Base-by-base conservation (phyloP, 164 flowering plant genomes). In the Aristolochia californica region DNA sequence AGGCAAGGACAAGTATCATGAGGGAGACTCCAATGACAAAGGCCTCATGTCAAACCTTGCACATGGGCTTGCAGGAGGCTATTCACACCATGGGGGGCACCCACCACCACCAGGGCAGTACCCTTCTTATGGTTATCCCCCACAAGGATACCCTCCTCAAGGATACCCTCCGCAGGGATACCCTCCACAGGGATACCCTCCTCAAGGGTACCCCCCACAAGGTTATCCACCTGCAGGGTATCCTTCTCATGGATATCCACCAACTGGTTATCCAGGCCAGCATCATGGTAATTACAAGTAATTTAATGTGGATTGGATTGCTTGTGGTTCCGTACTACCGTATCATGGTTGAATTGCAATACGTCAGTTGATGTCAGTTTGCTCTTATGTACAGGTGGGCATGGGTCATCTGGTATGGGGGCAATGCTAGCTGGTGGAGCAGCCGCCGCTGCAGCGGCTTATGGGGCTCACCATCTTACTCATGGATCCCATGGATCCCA, bases 341-440 rank as follows among this genome's bases (percentile, higher is more conserved):
- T n/a, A n/a, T n/a, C n/a, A n/a, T n/a, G n/a, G n/a, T n/a, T n/a
- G n/a, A n/a, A n/a, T n/a, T n/a, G n/a, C n/a, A n/a, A n/a, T n/a
- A n/a, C n/a, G n/a, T n/a, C n/a, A n/a, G n/a, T n/a, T n/a, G n/a
- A n/a, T n/a, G n/a, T n/a, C n/a, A n/a, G n/a, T n/a, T n/a, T 15
- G 13, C 23, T 57, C 23, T 2, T 43, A n/a, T n/a, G 22, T 16
- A 2, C 20, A 44, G 50, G 14, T 26, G 83, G 85, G 15, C 80
- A 73, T 66, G 73, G 75, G n/a, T 22, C 17, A 4, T 20, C 16
- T 18, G 73, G n/a, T n/a, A 68, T 77, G 71, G 90, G 86, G 25
- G n/a, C n/a, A n/a, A 1, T 87, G 70, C 64, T 87, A 57, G 88
- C 91, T 14, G 89, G 96, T 5, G 95, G 88, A 53, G 91, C 85